Percentiles rank a stretch among this genome's conserved stretches.
Evolutionary conservation across 192 early-diverging fungal genomes (phyloP).

Genomic region (Coemansia sp.): DNA sequence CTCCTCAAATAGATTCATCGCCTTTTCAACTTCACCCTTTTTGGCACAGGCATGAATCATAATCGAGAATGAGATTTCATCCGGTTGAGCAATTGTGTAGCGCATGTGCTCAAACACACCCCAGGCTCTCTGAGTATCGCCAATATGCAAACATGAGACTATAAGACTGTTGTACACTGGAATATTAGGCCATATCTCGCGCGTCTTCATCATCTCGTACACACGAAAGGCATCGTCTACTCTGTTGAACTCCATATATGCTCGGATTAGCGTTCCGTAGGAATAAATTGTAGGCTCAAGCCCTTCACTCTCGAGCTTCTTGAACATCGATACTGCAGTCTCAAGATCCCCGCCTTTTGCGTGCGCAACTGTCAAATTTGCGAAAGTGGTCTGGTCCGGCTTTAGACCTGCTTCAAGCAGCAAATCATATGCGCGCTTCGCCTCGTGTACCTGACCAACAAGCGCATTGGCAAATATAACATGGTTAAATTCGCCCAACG

Average conservation of each 20-base stretch:
- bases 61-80: slow-evolving; percentile 75
- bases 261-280: slow-evolving; percentile 72
- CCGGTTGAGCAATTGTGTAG: slow-evolving; percentile 70
- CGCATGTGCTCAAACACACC: slow-evolving; percentile 85
- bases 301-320: slow-evolving; percentile 57
- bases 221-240: slow-evolving; percentile 73
- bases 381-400: slow-evolving; percentile 70
- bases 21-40: slow-evolving; percentile 80
- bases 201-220: slow-evolving; percentile 73
- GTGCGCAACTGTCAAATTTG: slow-evolving; percentile 79
- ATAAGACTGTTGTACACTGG: slow-evolving; percentile 80
- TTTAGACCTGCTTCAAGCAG: slow-evolving; percentile 62
- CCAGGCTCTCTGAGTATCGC: slow-evolving; percentile 82
- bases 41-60: slow-evolving; percentile 93
- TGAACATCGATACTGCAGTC: slow-evolving; percentile 63
- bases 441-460: slow-evolving; percentile 59
- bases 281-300: slow-evolving; percentile 63
- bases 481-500: slow-evolving; percentile 52
- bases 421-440: slow-evolving; percentile 62
- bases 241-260: slow-evolving; percentile 58
- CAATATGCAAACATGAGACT: slow-evolving; percentile 70
- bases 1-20: slow-evolving; percentile 88
- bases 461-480: slow-evolving; percentile 67
- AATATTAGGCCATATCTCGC: slow-evolving; percentile 56
- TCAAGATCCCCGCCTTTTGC: slow-evolving; percentile 64